These are phyloP conservation scores for Cenchrus fungigraminus DNA, from an alignment of 176 grass and related monocot species.

Conservation along the genomic window DNA sequence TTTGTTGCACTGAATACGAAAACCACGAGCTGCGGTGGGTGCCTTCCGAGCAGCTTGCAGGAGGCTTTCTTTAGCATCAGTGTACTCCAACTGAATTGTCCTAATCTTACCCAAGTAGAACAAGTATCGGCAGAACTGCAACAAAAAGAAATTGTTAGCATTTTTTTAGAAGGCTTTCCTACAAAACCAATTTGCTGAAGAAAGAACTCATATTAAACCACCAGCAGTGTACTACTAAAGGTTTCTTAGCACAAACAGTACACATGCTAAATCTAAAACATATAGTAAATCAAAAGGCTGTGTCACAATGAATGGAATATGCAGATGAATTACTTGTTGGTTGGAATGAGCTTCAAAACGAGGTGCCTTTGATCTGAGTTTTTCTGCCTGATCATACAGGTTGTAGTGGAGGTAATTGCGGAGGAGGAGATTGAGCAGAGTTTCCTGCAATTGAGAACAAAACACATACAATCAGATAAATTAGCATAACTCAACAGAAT, in stretches of 20 bases:
- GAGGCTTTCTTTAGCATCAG: slow-evolving; percentile 91
- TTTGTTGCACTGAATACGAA: slow-evolving; percentile 92
- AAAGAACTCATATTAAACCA: slow-evolving; percentile 15
- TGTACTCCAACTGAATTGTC: slow-evolving; percentile 94
- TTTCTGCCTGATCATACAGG: slow-evolving; percentile 91
- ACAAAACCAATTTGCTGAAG: not conserved
- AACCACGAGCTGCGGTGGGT: slow-evolving; percentile 69
- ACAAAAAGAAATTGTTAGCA: not conserved
- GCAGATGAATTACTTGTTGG: slow-evolving; percentile 61
- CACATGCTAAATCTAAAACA: not conserved
- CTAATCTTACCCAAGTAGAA: slow-evolving; percentile 91
- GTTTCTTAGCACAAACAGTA: not conserved
- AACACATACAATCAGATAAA: not conserved
- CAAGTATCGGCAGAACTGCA: slow-evolving; percentile 87
- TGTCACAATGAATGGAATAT: not conserved
- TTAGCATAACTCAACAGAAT: not conserved
- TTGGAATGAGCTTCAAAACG: slow-evolving; percentile 96
- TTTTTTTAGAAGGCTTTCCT: not conserved
- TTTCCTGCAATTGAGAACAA: slow-evolving; percentile 59
- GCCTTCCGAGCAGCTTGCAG: slow-evolving; percentile 89
- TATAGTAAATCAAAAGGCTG: not conserved
- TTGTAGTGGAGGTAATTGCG: slow-evolving; percentile 98
- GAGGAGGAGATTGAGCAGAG: slow-evolving; percentile 92
- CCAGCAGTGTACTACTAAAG: not conserved
- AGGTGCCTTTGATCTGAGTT: slow-evolving; percentile 91